Evolutionary conservation across 208 protist species (phyloP).

Genomic region (Crithidia sp.): DNA sequence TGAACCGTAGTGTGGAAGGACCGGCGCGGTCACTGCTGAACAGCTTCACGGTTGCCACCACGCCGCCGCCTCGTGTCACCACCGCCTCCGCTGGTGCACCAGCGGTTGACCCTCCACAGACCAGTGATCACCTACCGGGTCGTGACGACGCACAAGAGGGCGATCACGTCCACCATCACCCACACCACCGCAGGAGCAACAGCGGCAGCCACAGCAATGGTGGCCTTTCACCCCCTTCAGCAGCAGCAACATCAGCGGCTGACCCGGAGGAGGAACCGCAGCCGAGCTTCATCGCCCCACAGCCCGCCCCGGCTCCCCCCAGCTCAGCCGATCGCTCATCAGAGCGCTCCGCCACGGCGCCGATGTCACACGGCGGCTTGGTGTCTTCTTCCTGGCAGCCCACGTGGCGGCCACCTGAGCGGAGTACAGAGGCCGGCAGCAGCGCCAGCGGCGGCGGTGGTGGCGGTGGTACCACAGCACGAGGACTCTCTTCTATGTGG

Average conservation of each 20-base stretch:
- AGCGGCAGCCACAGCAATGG: neutral
- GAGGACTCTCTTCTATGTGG: too few relatives aligned
- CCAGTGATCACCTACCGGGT: neutral
- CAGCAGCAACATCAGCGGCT: neutral
- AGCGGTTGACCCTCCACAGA: neutral
- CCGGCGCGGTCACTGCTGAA: constrained; percentile 27
- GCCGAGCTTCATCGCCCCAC: constrained; percentile 21
- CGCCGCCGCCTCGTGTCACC: constrained; percentile 9
- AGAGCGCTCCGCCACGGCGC: neutral
- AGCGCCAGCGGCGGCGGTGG: too few relatives aligned
- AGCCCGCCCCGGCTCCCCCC: constrained; percentile 16
- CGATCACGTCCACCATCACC: neutral
- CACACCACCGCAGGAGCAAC: neutral
- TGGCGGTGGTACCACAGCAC: too few relatives aligned
- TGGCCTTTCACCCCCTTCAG: neutral
- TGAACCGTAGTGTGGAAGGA: constrained; percentile 19
- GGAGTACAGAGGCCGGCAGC: too few relatives aligned
- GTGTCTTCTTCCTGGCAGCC: constrained; percentile 6
- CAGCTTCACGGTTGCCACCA: constrained; percentile 31
- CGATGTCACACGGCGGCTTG: neutral
- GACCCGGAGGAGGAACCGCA: constrained; percentile 21
- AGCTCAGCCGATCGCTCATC: constrained; percentile 2
- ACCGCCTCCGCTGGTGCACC: neutral
- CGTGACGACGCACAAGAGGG: neutral
- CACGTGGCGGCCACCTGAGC: too few relatives aligned